Evolutionary conservation across 352 stramenopile species (phyloP), one percentile per base, ranked within the genome.

Genomic region (Phytophthora aleatoria): DNA sequence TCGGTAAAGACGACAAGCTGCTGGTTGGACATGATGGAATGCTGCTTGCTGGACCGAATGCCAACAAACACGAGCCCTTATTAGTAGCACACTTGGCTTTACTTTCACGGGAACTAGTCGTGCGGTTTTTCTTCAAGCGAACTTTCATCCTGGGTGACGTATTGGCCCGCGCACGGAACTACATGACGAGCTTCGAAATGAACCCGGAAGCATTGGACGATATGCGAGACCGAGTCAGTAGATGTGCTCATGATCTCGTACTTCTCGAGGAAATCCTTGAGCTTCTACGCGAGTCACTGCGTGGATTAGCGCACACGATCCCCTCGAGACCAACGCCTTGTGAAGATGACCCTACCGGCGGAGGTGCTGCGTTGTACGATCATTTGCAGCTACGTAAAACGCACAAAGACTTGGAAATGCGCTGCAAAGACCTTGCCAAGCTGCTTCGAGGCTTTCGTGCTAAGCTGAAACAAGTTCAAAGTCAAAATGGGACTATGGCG

Each of bases 101-200:
- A 56, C 79, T 96, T n/a, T 96, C 91, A 12, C 83, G 96, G 16
- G 90, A 98, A 64, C 77, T 98, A 15, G 97, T 99, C 52, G 68
- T 97, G 41, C 81, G 96, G 59, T 98, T 98, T 73, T 98, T 97
- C 67, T 98, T 98, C 72, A 97, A 97, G 59, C 83, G 97, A 12
- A 93, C 98, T 16, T 99, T 98, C 74, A 98, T 99, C 45, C 73
- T 99, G 10, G 96, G 94, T 50, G 96, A 98, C 65, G 89, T 98
- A 53, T 91, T 99, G 60, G 94, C 97, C 36, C 89, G 87, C 36
- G 96, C 96, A n/a, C 77, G 95, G 5, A 71, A 75, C 48, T 96
- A 98, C 59, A 92, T 99, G 56, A 94, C 97, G 28, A 91, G 79
- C 15, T 96, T 95, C 39, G 80, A 97, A 45, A 90, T 87, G 55